phyloP scores from a whole-genome alignment of 306 rosid genomes.

The Abrus precatorius region DNA sequence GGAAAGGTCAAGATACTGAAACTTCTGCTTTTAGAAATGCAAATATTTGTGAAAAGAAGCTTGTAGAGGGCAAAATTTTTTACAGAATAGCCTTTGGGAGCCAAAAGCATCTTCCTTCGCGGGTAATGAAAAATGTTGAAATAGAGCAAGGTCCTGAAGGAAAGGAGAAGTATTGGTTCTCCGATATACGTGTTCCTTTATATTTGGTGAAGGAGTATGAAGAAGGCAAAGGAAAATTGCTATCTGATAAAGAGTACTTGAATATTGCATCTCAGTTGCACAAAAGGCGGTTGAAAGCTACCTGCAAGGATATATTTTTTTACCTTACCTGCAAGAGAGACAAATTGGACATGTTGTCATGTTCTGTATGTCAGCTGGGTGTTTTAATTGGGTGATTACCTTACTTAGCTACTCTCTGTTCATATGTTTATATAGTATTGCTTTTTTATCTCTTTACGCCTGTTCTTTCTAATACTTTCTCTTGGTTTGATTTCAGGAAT shows the following conservation, averaged over 20 bases:
- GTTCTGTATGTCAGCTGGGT: slow-evolving; percentile 78
- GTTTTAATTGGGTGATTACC: slow-evolving; percentile 65
- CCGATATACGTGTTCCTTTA: slow-evolving; percentile 78
- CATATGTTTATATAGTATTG: not conserved
- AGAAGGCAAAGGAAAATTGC: slow-evolving; percentile 52
- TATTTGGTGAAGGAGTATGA: slow-evolving; percentile 85
- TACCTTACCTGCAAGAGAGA: slow-evolving; percentile 90
- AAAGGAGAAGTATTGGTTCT: slow-evolving; percentile 75
- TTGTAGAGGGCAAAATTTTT: slow-evolving; percentile 53
- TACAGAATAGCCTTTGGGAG: slow-evolving; percentile 82
- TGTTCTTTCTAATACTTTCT: slow-evolving; percentile 34
- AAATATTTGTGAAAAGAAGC: slow-evolving; percentile 63
- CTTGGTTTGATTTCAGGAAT: slow-evolving; percentile 63
- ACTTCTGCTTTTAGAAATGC: slow-evolving; percentile 89
- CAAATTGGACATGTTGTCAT: slow-evolving; percentile 63
- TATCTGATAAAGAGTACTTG: slow-evolving; percentile 54
- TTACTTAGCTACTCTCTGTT: slow-evolving; percentile 17
- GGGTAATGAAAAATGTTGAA: slow-evolving; percentile 82
- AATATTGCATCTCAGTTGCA: slow-evolving; percentile 56
- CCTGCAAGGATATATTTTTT: slow-evolving; percentile 68
- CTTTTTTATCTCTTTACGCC: slow-evolving; percentile 13
- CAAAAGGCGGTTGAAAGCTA: slow-evolving; percentile 57
- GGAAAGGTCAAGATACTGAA: slow-evolving; percentile 83
- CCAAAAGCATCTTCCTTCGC: slow-evolving; percentile 94
- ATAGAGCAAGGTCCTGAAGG: slow-evolving; percentile 68